phyloP scores from a whole-genome alignment of 139 green algal species.

The Micromonas commoda region DNA sequence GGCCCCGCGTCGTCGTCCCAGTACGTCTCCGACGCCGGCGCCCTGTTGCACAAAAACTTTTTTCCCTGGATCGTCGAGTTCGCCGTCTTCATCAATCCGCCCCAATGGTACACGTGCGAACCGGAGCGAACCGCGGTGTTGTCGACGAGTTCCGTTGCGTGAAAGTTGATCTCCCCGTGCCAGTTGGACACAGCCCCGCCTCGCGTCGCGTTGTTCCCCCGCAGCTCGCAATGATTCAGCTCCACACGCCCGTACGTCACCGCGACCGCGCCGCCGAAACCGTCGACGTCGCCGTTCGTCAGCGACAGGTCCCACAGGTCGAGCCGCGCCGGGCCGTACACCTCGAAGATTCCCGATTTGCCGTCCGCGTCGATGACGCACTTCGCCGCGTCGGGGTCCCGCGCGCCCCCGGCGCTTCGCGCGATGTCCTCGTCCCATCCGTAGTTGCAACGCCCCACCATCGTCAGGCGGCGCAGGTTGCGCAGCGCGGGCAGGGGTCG shows the following conservation, averaged over 20 bases:
- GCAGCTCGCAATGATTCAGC: neutral
- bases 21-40: neutral
- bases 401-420: too few relatives aligned
- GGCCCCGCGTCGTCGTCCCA: neutral
- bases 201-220: neutral
- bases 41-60: neutral
- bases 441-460: neutral
- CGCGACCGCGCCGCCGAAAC: neutral
- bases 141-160: neutral
- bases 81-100: neutral
- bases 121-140: neutral
- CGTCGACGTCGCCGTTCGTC: neutral
- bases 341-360: neutral
- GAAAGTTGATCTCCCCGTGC: neutral
- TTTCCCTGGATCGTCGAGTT: neutral
- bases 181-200: neutral
- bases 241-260: neutral
- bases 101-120: neutral
- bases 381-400: neutral
- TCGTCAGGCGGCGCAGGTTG: neutral
- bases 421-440: too few relatives aligned
- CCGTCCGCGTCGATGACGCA: neutral
- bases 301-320: neutral
- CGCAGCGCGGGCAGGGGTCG: neutral
- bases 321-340: neutral